Base-by-base conservation (phyloP, 495 filamentous ascomycete genomes). In the Aspergillus incahuasiensis region DNA sequence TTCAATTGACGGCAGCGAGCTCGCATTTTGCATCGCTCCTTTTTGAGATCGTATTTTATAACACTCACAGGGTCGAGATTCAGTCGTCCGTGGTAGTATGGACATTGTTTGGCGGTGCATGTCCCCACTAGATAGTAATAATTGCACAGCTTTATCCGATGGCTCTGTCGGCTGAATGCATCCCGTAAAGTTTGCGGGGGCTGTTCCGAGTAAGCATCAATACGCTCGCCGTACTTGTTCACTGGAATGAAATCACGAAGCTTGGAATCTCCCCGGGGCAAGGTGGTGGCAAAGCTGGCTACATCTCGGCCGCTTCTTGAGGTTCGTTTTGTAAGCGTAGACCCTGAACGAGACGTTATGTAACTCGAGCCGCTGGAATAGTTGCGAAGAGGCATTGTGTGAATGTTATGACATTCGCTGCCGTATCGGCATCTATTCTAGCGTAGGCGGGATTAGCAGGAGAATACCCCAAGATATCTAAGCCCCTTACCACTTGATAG, bases 351-450 rank as follows among this genome's bases (percentile, higher is more conserved):
- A 44, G 45, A 18, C 11, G 20, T 13, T 20, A 40, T 32, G 58
- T 58, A 56, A 40, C 67, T 50, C 18, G 38, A 48, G 25, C 4
- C 25, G 39, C 58, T 66, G 42, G 65, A 65, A 25, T 61, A 20
- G 21, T 61, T 57, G 49, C 73, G 63, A 47, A 65, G 63, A 18
- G 65, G 63, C 59, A 63, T 67, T 55, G 71, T 48, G 58, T 68
- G 63, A 56, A 65, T 61, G 42, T 79, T 79, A 32, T 48, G 71
- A 58, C 73, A 76, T 38, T 58, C 42, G 39, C 59, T 62, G 30
- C 73, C 73, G 46, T 64, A 76, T 56, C 62, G 64, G 61, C 73
- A 76, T 71, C 71, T 76, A n/a, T n/a, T n/a, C n/a, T n/a, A n/a
- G n/a, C n/a, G n/a, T n/a, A n/a, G n/a, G n/a, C n/a, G n/a, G n/a